Evolutionary conservation across 768 basidiomycete species (phyloP), one percentile per base, ranked within the genome.

Genomic region (Mycena rebaudengoi): DNA sequence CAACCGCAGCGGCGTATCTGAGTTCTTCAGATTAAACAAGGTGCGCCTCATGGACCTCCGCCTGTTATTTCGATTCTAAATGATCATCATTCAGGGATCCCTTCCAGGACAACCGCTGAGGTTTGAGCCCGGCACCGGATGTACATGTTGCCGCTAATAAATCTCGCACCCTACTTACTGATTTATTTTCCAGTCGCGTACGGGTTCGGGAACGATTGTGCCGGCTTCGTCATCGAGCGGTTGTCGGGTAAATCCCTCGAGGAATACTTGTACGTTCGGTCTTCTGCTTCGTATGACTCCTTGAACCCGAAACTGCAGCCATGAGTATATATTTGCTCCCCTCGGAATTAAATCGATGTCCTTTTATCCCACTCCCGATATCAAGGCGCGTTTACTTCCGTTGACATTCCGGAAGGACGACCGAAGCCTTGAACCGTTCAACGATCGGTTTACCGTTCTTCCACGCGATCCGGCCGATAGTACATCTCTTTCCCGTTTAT

Each of bases 121-220:
- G 29, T 74, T 71, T 41, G 74, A 78, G 44, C 77, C 77, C 8
- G 77, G 76, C 16, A 69, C 72, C 2, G 61, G 70, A 48, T 78
- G 75, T 74, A 35, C n/a, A 28, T 14, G 32, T 21, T 12, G 29
- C 26, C 3, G 12, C 3, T 23, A 33, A 20, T 14, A 20, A 20
- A 25, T 25, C 14, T 29, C 18, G 28, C 23, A 2, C 28, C 14
- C 21, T 11, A 33, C 12, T 37, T 33, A 12, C 21, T 39, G 48
- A 28, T 21, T 1, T 48, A 0, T n/a, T n/a, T n/a, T n/a, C n/a
- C 2, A 76, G 75, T 68, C 44, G 59, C 50, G 0, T 77, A 77
- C 55, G 70, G 76, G 0, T 75, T 65, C 48, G 57, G 59, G 12
- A 52, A 61, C 4, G 74, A 76, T 54, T 66, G 62, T 8, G 35